These are phyloP conservation scores for Chiua virens DNA, from an alignment of 768 basidiomycete genomes.

Conservation along the genomic window DNA sequence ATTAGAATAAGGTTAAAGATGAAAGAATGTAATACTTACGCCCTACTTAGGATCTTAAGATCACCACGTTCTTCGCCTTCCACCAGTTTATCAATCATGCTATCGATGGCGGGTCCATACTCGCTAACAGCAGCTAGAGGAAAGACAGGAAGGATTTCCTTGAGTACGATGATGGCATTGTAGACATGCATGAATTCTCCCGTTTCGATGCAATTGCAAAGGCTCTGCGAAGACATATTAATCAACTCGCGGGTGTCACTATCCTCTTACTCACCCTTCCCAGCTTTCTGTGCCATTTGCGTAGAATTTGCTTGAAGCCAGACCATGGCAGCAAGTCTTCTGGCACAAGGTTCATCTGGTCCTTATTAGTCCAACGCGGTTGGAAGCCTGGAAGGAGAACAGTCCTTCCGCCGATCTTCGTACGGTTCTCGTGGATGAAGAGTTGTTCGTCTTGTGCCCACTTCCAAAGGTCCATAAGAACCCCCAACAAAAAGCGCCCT, in stretches of 20 bases:
- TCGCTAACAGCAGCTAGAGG: slow-evolving; percentile 64
- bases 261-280: slow-evolving; percentile 49
- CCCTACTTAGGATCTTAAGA: slow-evolving; percentile 74
- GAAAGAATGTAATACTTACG: slow-evolving; percentile 45
- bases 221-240: slow-evolving; percentile 47
- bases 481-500: slow-evolving; percentile 86
- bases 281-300: slow-evolving; percentile 86
- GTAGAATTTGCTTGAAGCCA: slow-evolving; percentile 65
- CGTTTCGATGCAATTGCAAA: slow-evolving; percentile 79
- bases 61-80: slow-evolving; percentile 82
- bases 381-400: slow-evolving; percentile 71
- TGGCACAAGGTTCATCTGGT: slow-evolving; percentile 34
- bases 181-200: slow-evolving; percentile 97
- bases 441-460: slow-evolving; percentile 80
- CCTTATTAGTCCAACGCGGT: slow-evolving; percentile 49
- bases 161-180: slow-evolving; percentile 92
- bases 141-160: slow-evolving; percentile 88
- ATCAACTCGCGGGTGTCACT: background rate
- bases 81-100: slow-evolving; percentile 63
- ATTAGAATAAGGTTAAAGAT: slow-evolving; percentile 4
- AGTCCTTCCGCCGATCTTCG: slow-evolving; percentile 58
- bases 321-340: slow-evolving; percentile 67
- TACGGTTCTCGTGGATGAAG: slow-evolving; percentile 71
- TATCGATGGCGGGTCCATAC: slow-evolving; percentile 54
- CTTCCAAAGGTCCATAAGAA: slow-evolving; percentile 72